phyloP scores from a whole-genome alignment of 495 filamentous ascomycete genomes.

The Penicillium malachiteum region DNA sequence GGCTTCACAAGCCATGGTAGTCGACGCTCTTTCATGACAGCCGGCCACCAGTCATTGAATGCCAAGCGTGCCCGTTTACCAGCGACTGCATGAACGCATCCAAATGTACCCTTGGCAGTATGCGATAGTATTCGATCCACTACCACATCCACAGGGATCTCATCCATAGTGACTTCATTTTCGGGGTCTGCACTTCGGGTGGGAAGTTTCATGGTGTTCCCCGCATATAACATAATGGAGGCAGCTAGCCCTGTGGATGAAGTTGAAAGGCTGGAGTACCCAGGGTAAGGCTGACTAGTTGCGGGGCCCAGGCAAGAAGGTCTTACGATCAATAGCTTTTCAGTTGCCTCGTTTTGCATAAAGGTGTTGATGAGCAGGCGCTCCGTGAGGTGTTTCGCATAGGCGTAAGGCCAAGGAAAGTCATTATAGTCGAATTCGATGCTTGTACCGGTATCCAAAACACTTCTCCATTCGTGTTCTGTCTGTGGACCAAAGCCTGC shows the following conservation, averaged over 20 bases:
- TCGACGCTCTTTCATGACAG: constrained; percentile 1
- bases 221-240: not conserved
- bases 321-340: constrained; percentile 17
- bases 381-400: constrained; percentile 24
- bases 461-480: constrained; percentile 6
- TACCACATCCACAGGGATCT: constrained; percentile 23
- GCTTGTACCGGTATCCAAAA: constrained; percentile 2
- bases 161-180: constrained; percentile 6
- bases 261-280: constrained; percentile 5
- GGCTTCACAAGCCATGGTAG: constrained; percentile 1
- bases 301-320: constrained; percentile 22
- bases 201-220: not conserved
- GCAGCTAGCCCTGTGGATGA: not conserved
- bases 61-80: constrained; percentile 1
- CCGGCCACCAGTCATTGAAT: not conserved
- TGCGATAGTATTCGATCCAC: constrained; percentile 20
- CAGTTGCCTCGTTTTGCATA: not conserved
- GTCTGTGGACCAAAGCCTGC: not conserved
- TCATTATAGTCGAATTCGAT: constrained; percentile 7
- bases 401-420: constrained; percentile 23
- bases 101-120: constrained; percentile 5
- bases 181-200: constrained; percentile 4
- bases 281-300: constrained; percentile 12
- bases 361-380: constrained; percentile 13
- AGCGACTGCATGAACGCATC: constrained; percentile 16